Percentiles rank a stretch among this genome's conserved stretches.
phyloP scores from a whole-genome alignment of 495 filamentous ascomycete species.

The Xylaria grammica region DNA sequence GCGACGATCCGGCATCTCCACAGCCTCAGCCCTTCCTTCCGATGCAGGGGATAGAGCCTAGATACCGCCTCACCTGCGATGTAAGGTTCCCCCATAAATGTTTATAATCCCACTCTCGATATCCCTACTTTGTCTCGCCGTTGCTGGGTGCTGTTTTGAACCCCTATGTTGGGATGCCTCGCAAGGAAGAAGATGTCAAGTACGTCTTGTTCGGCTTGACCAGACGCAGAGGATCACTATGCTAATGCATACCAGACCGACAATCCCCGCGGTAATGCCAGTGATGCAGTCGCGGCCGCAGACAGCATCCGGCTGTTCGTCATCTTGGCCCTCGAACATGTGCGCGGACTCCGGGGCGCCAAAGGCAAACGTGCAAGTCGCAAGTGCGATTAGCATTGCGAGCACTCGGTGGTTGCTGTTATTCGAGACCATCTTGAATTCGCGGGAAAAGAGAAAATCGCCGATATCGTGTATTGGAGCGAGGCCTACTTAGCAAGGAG shows the following conservation, averaged over 20 bases:
- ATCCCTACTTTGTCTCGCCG: not conserved
- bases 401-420: not conserved
- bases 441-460: not conserved
- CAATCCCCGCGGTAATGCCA: not conserved
- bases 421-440: not conserved
- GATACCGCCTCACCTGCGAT: not conserved
- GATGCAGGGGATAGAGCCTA: not conserved
- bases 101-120: not conserved
- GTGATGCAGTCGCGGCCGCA: not conserved
- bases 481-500: too few species aligned
- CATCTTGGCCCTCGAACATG: not conserved
- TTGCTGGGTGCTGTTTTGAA: not conserved
- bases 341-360: not conserved
- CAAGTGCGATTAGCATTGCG: not conserved
- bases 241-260: not conserved
- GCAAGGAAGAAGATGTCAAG: not conserved
- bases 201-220: too few species aligned
- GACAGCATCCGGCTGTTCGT: not conserved
- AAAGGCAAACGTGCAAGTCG: not conserved
- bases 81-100: too few species aligned
- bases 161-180: not conserved
- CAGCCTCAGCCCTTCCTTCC: constrained; percentile 2
- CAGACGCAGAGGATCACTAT: not conserved
- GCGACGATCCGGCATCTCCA: not conserved
- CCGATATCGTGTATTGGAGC: not conserved